Evolutionary conservation across 1,284 basidiomycete genomes (phyloP), one percentile per base, ranked within the genome.

Genomic region (Inonotus hispidus): DNA sequence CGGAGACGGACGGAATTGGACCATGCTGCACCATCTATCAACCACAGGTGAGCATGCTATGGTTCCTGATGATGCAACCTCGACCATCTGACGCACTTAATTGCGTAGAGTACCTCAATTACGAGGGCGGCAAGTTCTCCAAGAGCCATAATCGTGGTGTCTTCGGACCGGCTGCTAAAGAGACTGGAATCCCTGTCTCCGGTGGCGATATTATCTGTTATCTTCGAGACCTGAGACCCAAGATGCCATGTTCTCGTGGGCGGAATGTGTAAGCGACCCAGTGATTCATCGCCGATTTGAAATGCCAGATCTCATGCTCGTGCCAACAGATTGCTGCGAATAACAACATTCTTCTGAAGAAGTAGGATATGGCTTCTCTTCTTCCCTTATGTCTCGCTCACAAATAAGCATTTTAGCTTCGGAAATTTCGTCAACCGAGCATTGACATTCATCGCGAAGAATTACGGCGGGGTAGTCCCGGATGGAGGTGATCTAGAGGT

Each of bases 41-140:
- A 94, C 94, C 5, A 98, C 97, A 62, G 95, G 93, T 93, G 61
- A 66, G 79, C 67, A 3, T 4, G 32, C 8, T 32, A 55, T 35
- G 32, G 35, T 54, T 41, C 19, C 43, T 62, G 14, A 68, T 23
- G 3, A 27, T 11, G 54, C 38, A 16, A 43, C 55, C 29, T 58
- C 32, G 8, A 14, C 29, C 23, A 35, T 16, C 45, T 47, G 43
- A 45, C 38, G 27, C 21, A 37, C n/a, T 27, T 29, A 8, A 7
- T n/a, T 56, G 32, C 56, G 1, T 67, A 95, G 95, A 99, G 73
- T 99, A 97, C 73, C 81, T 99, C 62, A 98, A 98, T 72, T 99
- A 99, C 73, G 97, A 99, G 74, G 93, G 93, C 59, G 96, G 95
- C 57, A 99, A 99, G 73, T 99, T 99, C 81, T 97, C 93, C 60